Conservation (phyloP, 2,329 filamentous ascomycete genomes). For the Fusarium verrucosum region DNA sequence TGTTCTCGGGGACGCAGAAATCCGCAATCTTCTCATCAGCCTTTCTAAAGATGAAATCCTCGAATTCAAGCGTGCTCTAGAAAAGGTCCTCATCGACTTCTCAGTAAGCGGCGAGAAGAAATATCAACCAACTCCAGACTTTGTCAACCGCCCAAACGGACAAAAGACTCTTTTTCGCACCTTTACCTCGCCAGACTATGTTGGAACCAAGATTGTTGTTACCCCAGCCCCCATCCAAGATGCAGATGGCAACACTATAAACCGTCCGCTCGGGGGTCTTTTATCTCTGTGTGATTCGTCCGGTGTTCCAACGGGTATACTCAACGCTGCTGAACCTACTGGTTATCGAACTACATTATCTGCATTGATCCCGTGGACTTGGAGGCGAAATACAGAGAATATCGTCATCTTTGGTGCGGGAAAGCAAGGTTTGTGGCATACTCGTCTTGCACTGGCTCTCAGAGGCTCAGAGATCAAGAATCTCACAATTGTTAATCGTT, state of each 20-base stretch:
- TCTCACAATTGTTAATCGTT: conserved; percentile 48
- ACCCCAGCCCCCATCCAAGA: conserved; percentile 13
- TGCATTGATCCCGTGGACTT: conserved; percentile 68
- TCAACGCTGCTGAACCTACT: conserved; percentile 74
- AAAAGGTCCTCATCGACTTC: conserved; percentile 26
- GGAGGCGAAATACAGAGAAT: conserved; percentile 51
- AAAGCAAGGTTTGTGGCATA: conserved; percentile 77
- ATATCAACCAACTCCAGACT: conserved; percentile 35
- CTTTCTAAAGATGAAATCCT: conserved; percentile 24
- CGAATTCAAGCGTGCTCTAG: conserved; percentile 15
- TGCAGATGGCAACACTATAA: not conserved
- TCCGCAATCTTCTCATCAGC: conserved; percentile 30
- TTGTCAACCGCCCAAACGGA: conserved; percentile 36
- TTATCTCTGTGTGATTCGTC: conserved; percentile 25
- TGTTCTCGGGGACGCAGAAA: conserved; percentile 27
- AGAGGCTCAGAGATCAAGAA: conserved; percentile 38
- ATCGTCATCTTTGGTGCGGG: conserved; percentile 75
- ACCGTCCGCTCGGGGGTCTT: conserved; percentile 19
- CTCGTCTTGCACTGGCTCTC: conserved; percentile 70
- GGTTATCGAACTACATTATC: conserved; percentile 73
- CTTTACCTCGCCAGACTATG: conserved; percentile 29
- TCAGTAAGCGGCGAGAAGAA: conserved; percentile 26
- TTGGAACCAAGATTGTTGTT: conserved; percentile 43
- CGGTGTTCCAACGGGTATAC: conserved; percentile 54
- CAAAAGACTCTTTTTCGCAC: conserved; percentile 41